A percentile compares a stretch with the other conserved stretches of the same genome.
Evolutionary conservation across 2,329 filamentous ascomycete species (phyloP).

Genomic region (Pyricularia pennisetigena): DNA sequence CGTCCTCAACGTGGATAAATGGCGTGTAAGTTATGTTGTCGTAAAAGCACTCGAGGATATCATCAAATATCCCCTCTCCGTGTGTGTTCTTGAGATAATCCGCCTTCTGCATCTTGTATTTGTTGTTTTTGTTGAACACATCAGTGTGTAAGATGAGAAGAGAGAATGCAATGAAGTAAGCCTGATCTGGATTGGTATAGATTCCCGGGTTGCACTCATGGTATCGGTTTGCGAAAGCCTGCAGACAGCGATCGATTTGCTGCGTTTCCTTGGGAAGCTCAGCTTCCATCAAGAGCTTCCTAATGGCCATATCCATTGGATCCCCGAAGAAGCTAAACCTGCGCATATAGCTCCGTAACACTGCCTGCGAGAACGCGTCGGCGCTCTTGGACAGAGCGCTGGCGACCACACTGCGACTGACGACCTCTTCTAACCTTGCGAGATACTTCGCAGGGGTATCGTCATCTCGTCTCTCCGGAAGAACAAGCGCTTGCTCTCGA

Average conservation of each 20-base stretch:
- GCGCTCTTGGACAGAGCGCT: constrained; percentile 77
- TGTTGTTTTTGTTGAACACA: constrained; percentile 99
- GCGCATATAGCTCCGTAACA: constrained; percentile 89
- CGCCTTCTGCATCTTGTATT: constrained; percentile 93
- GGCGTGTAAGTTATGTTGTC: constrained; percentile 98
- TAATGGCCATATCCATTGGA: constrained; percentile 94
- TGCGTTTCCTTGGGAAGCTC: constrained; percentile 96
- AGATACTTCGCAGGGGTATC: constrained; percentile 89
- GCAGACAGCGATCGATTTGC: constrained; percentile 89
- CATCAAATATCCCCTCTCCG: constrained; percentile 85
- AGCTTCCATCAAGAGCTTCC: constrained; percentile 92
- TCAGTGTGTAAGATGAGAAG: constrained; percentile 94
- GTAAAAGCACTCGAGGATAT: constrained; percentile 92
- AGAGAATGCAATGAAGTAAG: constrained; percentile 97
- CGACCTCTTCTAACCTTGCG: constrained; percentile 67
- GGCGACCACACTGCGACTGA: constrained; percentile 75
- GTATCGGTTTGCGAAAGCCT: constrained; percentile 92
- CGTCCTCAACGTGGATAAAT: constrained; percentile 95
- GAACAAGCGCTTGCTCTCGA: constrained; percentile 51
- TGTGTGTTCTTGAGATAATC: constrained; percentile 95
- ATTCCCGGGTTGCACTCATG: constrained; percentile 98
- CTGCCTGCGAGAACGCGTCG: constrained; percentile 73
- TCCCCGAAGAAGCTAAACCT: constrained; percentile 93
- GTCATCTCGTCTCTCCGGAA: constrained; percentile 75
- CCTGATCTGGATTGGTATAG: constrained; percentile 81